A percentile compares a stretch with the other conserved stretches of the same genome.
phyloP scores from a whole-genome alignment of 257 asterid species.

The Lycium barbarum region DNA sequence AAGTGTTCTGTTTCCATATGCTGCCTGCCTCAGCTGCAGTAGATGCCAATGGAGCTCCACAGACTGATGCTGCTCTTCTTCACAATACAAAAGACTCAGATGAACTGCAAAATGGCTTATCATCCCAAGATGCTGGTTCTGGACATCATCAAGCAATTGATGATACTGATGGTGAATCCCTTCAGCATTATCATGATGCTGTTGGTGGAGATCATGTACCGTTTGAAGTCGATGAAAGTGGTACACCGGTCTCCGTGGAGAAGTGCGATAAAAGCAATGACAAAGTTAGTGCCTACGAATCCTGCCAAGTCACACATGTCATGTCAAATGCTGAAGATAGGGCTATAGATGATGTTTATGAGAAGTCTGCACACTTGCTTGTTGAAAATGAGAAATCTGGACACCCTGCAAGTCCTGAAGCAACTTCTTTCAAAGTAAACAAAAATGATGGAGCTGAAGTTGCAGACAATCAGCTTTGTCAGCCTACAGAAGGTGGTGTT shows the following conservation, averaged over 20 bases:
- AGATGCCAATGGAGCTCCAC: slow-evolving; percentile 28
- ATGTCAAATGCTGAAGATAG: slow-evolving; percentile 29
- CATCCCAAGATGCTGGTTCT: slow-evolving; percentile 27
- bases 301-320: slow-evolving; percentile 36
- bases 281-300: slow-evolving; percentile 23
- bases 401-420: slow-evolving; percentile 38
- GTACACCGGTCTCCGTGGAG: slow-evolving; percentile 31
- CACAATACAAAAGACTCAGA: slow-evolving; percentile 26
- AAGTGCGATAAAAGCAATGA: slow-evolving; percentile 29
- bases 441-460: slow-evolving; percentile 32
- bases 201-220: slow-evolving; percentile 34
- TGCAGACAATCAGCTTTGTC: slow-evolving; percentile 37
- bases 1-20: slow-evolving; percentile 13
- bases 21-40: slow-evolving; percentile 36
- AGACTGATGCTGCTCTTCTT: slow-evolving; percentile 28
- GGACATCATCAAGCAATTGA: slow-evolving; percentile 35
- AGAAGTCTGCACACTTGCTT: slow-evolving; percentile 30
- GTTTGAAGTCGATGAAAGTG: slow-evolving; percentile 28
- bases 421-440: slow-evolving; percentile 24
- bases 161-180: slow-evolving; percentile 44
- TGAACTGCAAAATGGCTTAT: slow-evolving; percentile 41
- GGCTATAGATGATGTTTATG: background rate
- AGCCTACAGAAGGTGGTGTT: slow-evolving; percentile 28
- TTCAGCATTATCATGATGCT: slow-evolving; percentile 38
- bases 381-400: slow-evolving; percentile 35